Evolutionary conservation across 495 filamentous ascomycete genomes (phyloP), one percentile per base, ranked within the genome.

Genomic region (Neurospora discreta): DNA sequence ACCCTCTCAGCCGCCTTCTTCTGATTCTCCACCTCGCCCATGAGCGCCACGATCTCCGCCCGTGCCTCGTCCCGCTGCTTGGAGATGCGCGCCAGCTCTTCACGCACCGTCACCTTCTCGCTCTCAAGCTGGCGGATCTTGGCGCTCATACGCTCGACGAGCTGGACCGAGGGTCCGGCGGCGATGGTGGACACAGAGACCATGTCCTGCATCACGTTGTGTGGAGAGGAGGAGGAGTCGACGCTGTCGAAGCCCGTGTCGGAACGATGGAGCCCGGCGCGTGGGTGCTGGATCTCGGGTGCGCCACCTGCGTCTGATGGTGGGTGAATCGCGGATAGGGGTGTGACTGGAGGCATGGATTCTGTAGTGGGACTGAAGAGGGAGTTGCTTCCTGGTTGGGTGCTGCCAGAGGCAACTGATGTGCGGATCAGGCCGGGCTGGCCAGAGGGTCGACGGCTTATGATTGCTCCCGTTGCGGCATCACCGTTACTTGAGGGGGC

Each of bases 121-220:
- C 90, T 92, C 78, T 98, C 96, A 0, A 99, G 84, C 5, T 95
- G 88, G 38, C 95, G 90, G 30, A 99, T 93, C 1, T 93, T 91
- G 42, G 94, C 92, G 74, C 90, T 93, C 95, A 99, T 97, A 60
- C 96, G 91, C 80, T 98, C 95, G 6, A 99, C 93, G 0, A 99
- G 87, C 80, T 98, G 95, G 3, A 99, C 95, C 4, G 92, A 95
- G 5, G 95, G 95, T 0, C 95, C 95, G 0, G 95, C 93, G 7
- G 89, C 94, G 23, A 91, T 89, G 8, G 95, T 97, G 3, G 92
- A 95, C 20, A 92, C 93, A 16, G 92, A 95, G 39, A 97, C 87
- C 78, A 98, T 90, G 75, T 98, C 95, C 75, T 94, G 91, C 75
- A 95, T 87, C 20, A 91, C 88, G 70, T 89, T 89, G 38, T 89